These are phyloP conservation scores for Vitis vinifera DNA, from an alignment of 164 flowering plant species.

Conservation along the genomic window DNA sequence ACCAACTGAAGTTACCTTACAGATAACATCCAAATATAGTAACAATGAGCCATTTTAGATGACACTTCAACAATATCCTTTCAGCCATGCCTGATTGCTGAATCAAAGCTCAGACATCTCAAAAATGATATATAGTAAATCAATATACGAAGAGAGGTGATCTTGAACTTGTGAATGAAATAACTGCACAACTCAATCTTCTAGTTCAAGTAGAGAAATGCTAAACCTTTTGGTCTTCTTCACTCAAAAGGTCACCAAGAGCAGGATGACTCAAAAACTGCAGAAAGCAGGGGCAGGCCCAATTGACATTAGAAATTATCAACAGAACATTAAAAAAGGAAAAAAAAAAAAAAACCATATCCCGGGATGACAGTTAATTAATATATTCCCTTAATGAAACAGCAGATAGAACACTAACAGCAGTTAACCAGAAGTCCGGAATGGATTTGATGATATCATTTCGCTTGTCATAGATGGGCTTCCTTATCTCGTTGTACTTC, in stretches of 20 bases:
- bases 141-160: not conserved
- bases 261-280: constrained; percentile 94
- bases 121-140: not conserved
- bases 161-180: not conserved
- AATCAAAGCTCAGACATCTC: not conserved
- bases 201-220: constrained; percentile 2
- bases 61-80: not conserved
- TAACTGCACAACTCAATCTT: not conserved
- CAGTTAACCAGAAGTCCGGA: constrained; percentile 96
- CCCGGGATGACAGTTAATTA: not conserved
- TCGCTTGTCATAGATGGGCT: constrained; percentile 76
- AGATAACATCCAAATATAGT: no score
- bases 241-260: constrained; percentile 64
- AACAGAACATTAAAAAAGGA: not conserved
- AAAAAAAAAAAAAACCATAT: not conserved
- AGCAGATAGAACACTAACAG: constrained; percentile 50
- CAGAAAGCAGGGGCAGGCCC: constrained; percentile 13
- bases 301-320: no score
- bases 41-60: not conserved
- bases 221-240: constrained; percentile 85
- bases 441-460: constrained; percentile 73
- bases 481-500: constrained; percentile 76
- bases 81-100: not conserved
- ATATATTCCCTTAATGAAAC: not conserved
- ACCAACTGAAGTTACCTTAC: not conserved